Evolutionary conservation across 2,329 filamentous ascomycete genomes (phyloP).

Genomic region (Trichoderma sp.): DNA sequence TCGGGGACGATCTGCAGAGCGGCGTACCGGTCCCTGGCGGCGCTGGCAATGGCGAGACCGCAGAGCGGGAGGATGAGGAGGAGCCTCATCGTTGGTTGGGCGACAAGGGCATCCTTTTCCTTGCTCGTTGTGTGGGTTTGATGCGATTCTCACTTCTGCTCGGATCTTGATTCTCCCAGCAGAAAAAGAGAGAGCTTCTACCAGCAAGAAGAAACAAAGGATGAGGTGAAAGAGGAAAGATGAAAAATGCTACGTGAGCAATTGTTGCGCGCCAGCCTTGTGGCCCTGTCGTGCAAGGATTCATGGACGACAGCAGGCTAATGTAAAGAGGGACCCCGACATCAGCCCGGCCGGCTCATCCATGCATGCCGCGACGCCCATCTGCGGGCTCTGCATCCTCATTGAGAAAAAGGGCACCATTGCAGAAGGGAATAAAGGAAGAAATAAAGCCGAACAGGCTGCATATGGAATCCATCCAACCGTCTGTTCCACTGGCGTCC

Average conservation of each 20-base stretch:
- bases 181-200: not conserved
- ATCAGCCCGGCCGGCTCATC: not conserved
- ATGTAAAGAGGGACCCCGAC: not conserved
- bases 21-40: constrained; percentile 23
- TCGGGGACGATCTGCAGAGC: constrained; percentile 25
- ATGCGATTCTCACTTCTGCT: not conserved
- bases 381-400: not conserved
- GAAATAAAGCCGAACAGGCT: not conserved
- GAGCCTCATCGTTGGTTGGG: constrained; percentile 8
- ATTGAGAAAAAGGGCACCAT: not conserved
- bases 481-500: not conserved
- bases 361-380: not conserved
- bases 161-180: not conserved
- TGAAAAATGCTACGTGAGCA: not conserved
- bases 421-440: not conserved
- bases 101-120: constrained; percentile 11
- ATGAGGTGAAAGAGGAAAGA: not conserved
- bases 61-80: constrained; percentile 4
- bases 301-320: not conserved
- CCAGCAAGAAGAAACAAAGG: not conserved
- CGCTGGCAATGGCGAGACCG: constrained; percentile 10
- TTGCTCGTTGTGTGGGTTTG: not conserved
- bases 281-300: not conserved
- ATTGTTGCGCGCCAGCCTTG: not conserved
- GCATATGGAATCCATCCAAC: not conserved